Conservation (phyloP, 2,329 filamentous ascomycete genomes). For the Exophiala spinifera region DNA sequence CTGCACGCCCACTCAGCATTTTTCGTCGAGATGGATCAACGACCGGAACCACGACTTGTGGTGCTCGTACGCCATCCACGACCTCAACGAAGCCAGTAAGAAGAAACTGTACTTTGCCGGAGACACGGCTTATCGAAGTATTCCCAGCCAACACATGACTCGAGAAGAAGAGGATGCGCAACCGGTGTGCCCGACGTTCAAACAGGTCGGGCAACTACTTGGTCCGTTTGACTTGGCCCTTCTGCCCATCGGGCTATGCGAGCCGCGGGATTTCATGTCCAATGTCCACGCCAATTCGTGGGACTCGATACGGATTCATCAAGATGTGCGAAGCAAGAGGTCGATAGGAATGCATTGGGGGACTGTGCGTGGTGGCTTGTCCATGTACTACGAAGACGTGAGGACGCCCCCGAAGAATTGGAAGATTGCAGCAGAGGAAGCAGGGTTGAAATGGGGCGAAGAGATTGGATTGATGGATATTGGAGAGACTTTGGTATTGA, state of each 20-base stretch:
- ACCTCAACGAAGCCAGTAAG: conserved; percentile 8
- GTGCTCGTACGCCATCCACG: conserved; percentile 48
- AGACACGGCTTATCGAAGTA: conserved; percentile 48
- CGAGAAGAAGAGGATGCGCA: conserved; percentile 33
- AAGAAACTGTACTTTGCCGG: conserved; percentile 42
- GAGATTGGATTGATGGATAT: conserved; percentile 44
- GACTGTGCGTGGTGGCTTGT: conserved; percentile 38
- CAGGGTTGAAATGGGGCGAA: conserved; percentile 39
- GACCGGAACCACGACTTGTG: conserved; percentile 44
- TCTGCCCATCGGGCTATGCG: conserved; percentile 49
- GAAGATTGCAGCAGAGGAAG: conserved; percentile 43
- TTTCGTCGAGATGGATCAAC: conserved; percentile 42
- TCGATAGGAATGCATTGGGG: conserved; percentile 54
- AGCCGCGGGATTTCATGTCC: conserved; percentile 45
- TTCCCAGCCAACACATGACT: conserved; percentile 27
- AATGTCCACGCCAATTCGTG: conserved; percentile 48
- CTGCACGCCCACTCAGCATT: conserved; percentile 50
- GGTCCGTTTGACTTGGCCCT: conserved; percentile 51
- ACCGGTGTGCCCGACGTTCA: conserved; percentile 48
- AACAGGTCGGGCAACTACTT: conserved; percentile 45
- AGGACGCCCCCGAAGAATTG: conserved; percentile 47
- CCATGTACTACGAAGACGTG: conserved; percentile 49
- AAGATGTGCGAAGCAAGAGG: conserved; percentile 45
- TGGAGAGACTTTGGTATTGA: conserved; percentile 45
- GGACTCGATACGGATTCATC: conserved; percentile 48